A percentile compares a stretch with the other conserved stretches of the same genome.
Evolutionary conservation across 176 grass and related monocot genomes (phyloP).

Genomic region (Bromus sterilis): DNA sequence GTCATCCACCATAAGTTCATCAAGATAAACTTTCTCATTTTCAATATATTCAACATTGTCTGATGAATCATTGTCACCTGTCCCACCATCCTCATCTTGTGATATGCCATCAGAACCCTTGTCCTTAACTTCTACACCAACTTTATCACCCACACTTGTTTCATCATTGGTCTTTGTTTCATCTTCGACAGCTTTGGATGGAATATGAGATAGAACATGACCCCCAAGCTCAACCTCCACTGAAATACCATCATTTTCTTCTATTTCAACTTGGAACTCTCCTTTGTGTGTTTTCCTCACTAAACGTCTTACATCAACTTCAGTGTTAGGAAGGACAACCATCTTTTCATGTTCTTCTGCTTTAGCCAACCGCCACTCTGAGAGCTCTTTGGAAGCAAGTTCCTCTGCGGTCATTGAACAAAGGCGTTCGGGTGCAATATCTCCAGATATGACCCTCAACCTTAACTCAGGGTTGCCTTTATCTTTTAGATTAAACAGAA

Average conservation of each 20-base stretch:
- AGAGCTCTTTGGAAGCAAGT: conserved; percentile 92
- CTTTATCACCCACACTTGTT: conserved; percentile 21
- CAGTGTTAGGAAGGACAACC: conserved; percentile 72
- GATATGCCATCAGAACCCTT: conserved; percentile 36
- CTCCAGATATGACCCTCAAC: conserved; percentile 75
- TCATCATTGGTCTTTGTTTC: conserved; percentile 33
- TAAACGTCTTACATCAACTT: conserved; percentile 71
- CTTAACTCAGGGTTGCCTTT: conserved; percentile 80
- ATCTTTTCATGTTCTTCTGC: conserved; percentile 80
- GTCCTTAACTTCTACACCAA: conserved; percentile 14
- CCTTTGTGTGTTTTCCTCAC: conserved; percentile 98
- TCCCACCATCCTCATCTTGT: conserved; percentile 32
- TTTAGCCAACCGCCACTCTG: conserved; percentile 87
- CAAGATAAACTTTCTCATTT: conserved; percentile 73
- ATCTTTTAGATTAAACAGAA: conserved; percentile 97
- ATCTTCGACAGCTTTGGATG: conserved; percentile 37
- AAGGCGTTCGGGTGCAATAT: conserved; percentile 74
- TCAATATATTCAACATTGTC: conserved; percentile 38
- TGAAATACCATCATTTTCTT: conserved; percentile 58
- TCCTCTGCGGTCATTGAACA: conserved; percentile 88
- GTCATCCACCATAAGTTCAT: conserved; percentile 93
- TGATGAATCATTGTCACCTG: conserved; percentile 33
- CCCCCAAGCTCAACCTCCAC: conserved; percentile 80
- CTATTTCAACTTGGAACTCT: conserved; percentile 90
- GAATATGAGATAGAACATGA: conserved; percentile 36